phyloP scores from a whole-genome alignment of 345 rosid species.

The Citrus glauca region DNA sequence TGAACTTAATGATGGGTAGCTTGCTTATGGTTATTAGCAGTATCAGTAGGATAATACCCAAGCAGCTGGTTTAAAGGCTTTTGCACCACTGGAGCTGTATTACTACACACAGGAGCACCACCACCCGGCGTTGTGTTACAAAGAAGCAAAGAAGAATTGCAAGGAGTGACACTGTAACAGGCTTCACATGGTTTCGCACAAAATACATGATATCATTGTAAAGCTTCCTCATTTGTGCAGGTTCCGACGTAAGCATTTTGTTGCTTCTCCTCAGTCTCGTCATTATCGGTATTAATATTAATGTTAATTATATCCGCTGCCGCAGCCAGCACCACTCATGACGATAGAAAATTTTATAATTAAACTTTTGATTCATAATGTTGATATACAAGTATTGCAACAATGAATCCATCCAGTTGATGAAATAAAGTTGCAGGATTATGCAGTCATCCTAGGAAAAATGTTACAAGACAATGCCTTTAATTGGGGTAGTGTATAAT shows the following conservation, averaged over 20 bases:
- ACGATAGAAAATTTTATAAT: too few relatives aligned
- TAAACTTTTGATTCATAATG: too few relatives aligned
- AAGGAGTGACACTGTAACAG: constrained; percentile 68
- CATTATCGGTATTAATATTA: too few relatives aligned
- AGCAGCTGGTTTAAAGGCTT: constrained; percentile 13
- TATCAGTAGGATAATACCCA: constrained; percentile 22
- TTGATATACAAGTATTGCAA: too few relatives aligned
- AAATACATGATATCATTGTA: constrained; percentile 87
- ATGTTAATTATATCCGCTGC: too few relatives aligned
- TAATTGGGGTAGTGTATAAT: too few relatives aligned
- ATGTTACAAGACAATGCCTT: too few relatives aligned
- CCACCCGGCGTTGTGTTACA: not conserved
- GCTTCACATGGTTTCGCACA: constrained; percentile 83
- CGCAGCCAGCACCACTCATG: too few relatives aligned
- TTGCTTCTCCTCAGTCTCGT: too few relatives aligned
- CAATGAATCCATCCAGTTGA: too few relatives aligned
- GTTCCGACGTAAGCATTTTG: constrained; percentile 25
- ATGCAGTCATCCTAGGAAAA: too few relatives aligned
- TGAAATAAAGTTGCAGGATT: too few relatives aligned
- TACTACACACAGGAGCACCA: constrained; percentile 19
- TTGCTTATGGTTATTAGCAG: not conserved
- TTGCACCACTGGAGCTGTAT: constrained; percentile 22
- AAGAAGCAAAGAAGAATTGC: constrained; percentile 48
- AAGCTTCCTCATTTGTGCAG: constrained; percentile 84
- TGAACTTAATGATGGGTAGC: constrained; percentile 16